Evolutionary conservation across 2,329 filamentous ascomycete species (phyloP).

Genomic region (Didymella lethalis): DNA sequence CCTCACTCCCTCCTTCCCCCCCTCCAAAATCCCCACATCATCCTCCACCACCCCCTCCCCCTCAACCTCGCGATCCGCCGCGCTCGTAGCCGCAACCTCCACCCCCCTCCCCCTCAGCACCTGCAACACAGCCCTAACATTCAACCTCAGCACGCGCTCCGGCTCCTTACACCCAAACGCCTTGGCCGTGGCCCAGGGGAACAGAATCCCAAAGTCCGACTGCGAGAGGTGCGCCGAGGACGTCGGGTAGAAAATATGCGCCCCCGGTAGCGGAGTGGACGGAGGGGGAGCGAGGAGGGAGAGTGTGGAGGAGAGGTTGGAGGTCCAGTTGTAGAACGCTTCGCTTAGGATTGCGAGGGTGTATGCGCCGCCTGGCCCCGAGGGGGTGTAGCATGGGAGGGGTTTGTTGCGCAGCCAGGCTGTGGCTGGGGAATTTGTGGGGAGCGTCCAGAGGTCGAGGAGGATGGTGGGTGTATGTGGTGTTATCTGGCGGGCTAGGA

Average conservation of each 20-base stretch:
- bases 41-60: conserved; percentile 26
- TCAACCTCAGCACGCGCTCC: conserved; percentile 80
- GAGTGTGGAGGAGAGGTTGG: conserved; percentile 74
- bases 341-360: conserved; percentile 77
- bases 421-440: conserved; percentile 69
- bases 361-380: conserved; percentile 58
- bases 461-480: conserved; percentile 71
- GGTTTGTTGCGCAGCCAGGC: conserved; percentile 74
- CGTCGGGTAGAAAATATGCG: conserved; percentile 77
- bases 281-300: conserved; percentile 69
- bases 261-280: conserved; percentile 53
- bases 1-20: no score
- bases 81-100: conserved; percentile 53
- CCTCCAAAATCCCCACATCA: conserved; percentile 48
- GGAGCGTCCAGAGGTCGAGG: conserved; percentile 83
- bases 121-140: conserved; percentile 83
- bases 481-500: conserved; percentile 71
- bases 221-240: conserved; percentile 82
- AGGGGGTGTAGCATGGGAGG: conserved; percentile 69
- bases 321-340: conserved; percentile 79
- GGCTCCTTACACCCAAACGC: conserved; percentile 68
- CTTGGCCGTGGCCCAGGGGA: conserved; percentile 69
- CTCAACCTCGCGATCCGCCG: conserved; percentile 51
- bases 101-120: conserved; percentile 61
- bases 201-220: conserved; percentile 83